Percentiles rank a stretch among this genome's conserved stretches.
These are phyloP conservation scores for Annulohypoxylon nitens DNA, from an alignment of 495 filamentous ascomycete species.

Conservation along the genomic window DNA sequence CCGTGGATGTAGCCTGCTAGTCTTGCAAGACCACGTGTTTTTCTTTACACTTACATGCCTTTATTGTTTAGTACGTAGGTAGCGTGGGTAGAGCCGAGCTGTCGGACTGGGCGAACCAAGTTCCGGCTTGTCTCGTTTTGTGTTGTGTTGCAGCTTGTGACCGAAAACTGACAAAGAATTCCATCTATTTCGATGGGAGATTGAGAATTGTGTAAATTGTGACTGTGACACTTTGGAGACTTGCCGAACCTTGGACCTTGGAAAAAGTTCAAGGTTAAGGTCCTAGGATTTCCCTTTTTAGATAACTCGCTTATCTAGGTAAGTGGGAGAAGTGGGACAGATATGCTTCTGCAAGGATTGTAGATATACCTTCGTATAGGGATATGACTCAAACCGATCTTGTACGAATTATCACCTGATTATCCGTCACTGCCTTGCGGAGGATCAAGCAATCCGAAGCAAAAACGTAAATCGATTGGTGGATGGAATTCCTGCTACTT, in stretches of 20 bases:
- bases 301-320: neutral
- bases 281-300: neutral
- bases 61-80: neutral
- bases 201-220: neutral
- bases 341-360: slow-evolving; percentile 6
- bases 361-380: no score
- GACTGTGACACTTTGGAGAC: neutral
- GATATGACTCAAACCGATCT: slow-evolving; percentile 9
- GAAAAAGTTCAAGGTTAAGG: neutral
- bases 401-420: slow-evolving; percentile 34
- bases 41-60: neutral
- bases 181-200: slow-evolving; percentile 33
- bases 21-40: slow-evolving; percentile 9
- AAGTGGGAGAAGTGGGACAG: neutral
- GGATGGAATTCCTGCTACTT: slow-evolving; percentile 19
- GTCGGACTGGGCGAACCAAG: slow-evolving; percentile 3
- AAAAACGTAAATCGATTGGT: slow-evolving; percentile 31
- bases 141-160: neutral
- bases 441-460: slow-evolving; percentile 35
- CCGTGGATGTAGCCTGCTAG: neutral
- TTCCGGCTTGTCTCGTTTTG: neutral
- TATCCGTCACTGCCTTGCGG: slow-evolving; percentile 25
- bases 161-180: slow-evolving; percentile 31
- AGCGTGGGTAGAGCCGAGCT: neutral
- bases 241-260: neutral